Evolutionary conservation across 2,329 filamentous ascomycete genomes (phyloP), one percentile per base, ranked within the genome.

Genomic region (Penicillium sp.): DNA sequence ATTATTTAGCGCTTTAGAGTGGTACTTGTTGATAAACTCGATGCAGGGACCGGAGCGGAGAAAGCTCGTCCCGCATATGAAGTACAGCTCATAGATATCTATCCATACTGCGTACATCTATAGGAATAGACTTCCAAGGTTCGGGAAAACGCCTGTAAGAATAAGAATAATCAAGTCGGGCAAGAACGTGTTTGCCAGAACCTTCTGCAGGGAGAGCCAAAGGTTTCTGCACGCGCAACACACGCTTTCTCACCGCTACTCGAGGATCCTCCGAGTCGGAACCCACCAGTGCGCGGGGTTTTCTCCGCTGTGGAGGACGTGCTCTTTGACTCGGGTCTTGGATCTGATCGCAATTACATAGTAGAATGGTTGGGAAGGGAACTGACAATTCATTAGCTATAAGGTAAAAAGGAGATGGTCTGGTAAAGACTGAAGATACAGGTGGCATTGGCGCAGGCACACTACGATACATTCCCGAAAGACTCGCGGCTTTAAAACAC

Each of bases 221-320:
- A 26, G 24, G 24, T 9, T 26, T 7, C 40, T 39, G 50, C 55
- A 54, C 43, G 49, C 43, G 49, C 51, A 53, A 49, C 40, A 44
- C 44, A 49, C 42, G 13, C 42, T 51, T 48, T 47, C 55, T 58
- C 57, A 59, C 57, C 57, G 57, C 57, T 47, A 59, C 50, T 59
- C 56, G 48, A 27, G 6, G 39, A 39, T 37, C 44, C 24, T 34
- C 46, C 44, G 44, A 42, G 35, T 1, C 23, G 48, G 44, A 42
- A 14, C 31, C 44, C 35, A 54, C 46, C 18, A 43, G 39, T 44
- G 56, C 44, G 55, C 46, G 52, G 49, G 29, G 23, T n/a, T 31
- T 31, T 32, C 40, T 46, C 50, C 50, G 32, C 40, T 40, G 34
- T 46, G 51, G 51, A 44, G 44, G 47, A 36, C 3, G 18, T 22